Evolutionary conservation across 805 yeast genomes (phyloP), one percentile per base, ranked within the genome.

Genomic region (Cyberlindnera galapagoensis): DNA sequence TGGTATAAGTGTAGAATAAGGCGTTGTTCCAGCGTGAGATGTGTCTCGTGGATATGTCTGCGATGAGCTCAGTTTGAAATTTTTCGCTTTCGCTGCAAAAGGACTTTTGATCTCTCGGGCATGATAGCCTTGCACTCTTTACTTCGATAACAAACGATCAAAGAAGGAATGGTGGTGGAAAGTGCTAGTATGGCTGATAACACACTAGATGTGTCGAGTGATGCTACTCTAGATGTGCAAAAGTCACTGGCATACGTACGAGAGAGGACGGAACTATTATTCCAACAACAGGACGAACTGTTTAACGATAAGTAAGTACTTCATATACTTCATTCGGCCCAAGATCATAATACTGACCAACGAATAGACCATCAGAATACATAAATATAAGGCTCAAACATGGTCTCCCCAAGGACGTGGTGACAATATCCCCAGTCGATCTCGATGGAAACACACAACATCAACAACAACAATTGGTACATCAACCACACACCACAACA

Each of bases 351-450:
- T 18, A 18, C n/a, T 22, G 18, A 18, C 18, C 17, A 11, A 8
- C 13, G 6, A n/a, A 12, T 12, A 26, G 29, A n/a, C 29, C 29
- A 18, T 18, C 22, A 18, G 21, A 26, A 16, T 26, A 26, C 9
- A 11, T 26, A 8, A 26, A 18, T 10, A 8, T 12, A 17, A 5
- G 17, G 21, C 13, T 21, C 12, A n/a, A 9, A 12, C 24, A 8
- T n/a, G 12, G 24, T 24, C 36, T 59, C n/a, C 49, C 54, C 12
- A 30, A 30, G 15, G 26, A 37, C 7, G 30, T 40, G 21, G 34
- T 21, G 18, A 25, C 21, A n/a, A 28, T 31, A 17, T 23, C 21
- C 14, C 16, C 12, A 16, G 22, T 28, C 3, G 24, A 28, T 28
- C 24, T 8, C 12, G 40, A 21, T n/a, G 43, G 29, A 22, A 35